A percentile compares a stretch with the other conserved stretches of the same genome.
phyloP scores from a whole-genome alignment of 495 filamentous ascomycete genomes.

The Terfezia claveryi region DNA sequence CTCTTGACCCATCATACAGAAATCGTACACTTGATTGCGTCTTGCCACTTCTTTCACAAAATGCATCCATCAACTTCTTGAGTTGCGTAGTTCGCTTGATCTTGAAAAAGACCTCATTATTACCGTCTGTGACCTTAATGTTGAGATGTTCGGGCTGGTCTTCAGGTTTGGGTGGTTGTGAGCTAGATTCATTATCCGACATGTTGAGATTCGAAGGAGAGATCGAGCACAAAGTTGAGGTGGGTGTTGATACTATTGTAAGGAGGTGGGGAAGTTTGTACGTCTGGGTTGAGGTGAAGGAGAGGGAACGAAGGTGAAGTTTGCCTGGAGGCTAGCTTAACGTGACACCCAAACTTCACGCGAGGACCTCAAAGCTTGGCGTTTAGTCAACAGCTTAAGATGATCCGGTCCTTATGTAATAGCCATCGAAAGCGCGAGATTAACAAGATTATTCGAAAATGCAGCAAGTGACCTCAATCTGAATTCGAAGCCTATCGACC shows the following conservation, averaged over 20 bases:
- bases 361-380: too few relatives aligned
- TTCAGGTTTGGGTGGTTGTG: constrained; percentile 27
- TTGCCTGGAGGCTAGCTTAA: not conserved
- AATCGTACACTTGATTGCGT: constrained; percentile 65
- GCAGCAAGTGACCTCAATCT: too few relatives aligned
- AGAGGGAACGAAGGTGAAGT: constrained; percentile 5
- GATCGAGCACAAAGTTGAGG: not conserved
- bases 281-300: constrained; percentile 2
- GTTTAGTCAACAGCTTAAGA: too few relatives aligned
- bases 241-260: not conserved
- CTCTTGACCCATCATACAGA: constrained; percentile 82
- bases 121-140: constrained; percentile 99
- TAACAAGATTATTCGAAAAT: too few relatives aligned
- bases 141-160: constrained; percentile 67
- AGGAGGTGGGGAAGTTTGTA: constrained; percentile 8
- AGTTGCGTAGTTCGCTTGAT: constrained; percentile 94
- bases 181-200: constrained; percentile 27
- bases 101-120: constrained; percentile 99
- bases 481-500: too few relatives aligned
- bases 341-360: too few relatives aligned
- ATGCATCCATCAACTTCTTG: constrained; percentile 97
- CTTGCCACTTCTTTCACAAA: constrained; percentile 94
- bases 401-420: too few relatives aligned
- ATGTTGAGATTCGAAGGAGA: constrained; percentile 15
- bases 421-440: too few relatives aligned